Conservation (phyloP, 495 filamentous ascomycete species). For the Xylaria nigripes region DNA sequence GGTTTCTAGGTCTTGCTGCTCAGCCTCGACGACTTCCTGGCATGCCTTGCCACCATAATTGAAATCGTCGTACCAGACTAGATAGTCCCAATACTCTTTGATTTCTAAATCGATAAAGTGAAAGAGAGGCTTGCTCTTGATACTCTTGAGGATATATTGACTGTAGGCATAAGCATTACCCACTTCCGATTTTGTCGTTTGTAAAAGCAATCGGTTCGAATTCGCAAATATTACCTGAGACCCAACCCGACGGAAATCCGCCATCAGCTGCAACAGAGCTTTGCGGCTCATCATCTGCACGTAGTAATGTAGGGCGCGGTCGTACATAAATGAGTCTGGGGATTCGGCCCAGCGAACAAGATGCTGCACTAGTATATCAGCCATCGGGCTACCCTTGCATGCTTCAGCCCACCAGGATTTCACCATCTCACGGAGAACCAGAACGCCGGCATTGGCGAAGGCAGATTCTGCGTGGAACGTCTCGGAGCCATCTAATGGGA, state of each 20-base stretch:
- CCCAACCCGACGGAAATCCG: slow-evolving; percentile 89
- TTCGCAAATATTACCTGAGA: slow-evolving; percentile 90
- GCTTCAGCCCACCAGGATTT: slow-evolving; percentile 97
- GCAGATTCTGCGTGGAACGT: slow-evolving; percentile 81
- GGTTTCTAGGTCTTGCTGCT: slow-evolving; percentile 79
- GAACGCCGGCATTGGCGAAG: slow-evolving; percentile 82
- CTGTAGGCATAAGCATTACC: slow-evolving; percentile 95
- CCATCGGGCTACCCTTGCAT: slow-evolving; percentile 83
- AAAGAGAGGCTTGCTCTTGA: slow-evolving; percentile 89
- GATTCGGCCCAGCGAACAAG: slow-evolving; percentile 94
- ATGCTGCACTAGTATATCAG: slow-evolving; percentile 96
- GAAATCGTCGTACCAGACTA: slow-evolving; percentile 99
- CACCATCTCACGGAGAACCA: slow-evolving; percentile 93
- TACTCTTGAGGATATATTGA: slow-evolving; percentile 94
- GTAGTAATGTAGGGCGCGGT: slow-evolving; percentile 93
- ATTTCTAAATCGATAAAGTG: slow-evolving; percentile 97
- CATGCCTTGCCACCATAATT: slow-evolving; percentile 96
- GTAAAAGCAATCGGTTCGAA: slow-evolving; percentile 78
- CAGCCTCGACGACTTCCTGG: slow-evolving; percentile 68
- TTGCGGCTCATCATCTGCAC: slow-evolving; percentile 97
- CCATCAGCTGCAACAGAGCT: slow-evolving; percentile 93
- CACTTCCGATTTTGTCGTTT: slow-evolving; percentile 94
- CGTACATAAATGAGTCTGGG: slow-evolving; percentile 86
- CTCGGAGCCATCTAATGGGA: slow-evolving; percentile 42
- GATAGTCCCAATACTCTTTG: slow-evolving; percentile 98